Base-by-base conservation (phyloP, 75 land plant genomes). In the Selaginella tamariscina region DNA sequence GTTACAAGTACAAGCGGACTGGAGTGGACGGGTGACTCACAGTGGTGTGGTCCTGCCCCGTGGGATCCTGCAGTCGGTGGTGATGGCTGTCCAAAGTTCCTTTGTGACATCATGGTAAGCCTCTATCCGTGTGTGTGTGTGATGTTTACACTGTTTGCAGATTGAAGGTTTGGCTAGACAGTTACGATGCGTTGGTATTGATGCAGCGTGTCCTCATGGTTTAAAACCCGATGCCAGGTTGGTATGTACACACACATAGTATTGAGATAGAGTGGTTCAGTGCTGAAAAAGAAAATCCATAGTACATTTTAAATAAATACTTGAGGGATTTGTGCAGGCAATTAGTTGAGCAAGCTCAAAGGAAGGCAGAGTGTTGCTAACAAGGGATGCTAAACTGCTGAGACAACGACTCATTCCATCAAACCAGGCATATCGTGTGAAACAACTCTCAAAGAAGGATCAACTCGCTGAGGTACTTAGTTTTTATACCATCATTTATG, bases 31-130 rank as follows among this genome's bases (percentile, higher is more conserved):
- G 31, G 29, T 55, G 24, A 33, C 24, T 73, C 65, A 62, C 79
- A 79, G 23, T 83, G 85, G 88, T 71, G 75, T 59, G 89, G 85
- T 18, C 88, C 91, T 20, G 81, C 91, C 57, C 99, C 92, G 56
- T 95, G 99, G 99, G 96, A 95, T 69, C 63, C 74, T 29, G 70
- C 83, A 26, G 20, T 81, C 54, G 96, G 96, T 29, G 99, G 92
- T 54, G 89, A 95, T 82, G 89, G 92, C 23, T 65, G 70, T 64
- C 89, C 96, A 27, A 95, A 84, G 65, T 95, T 95, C 79, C 74
- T 95, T 11, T 95, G 99, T 76, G 99, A 95, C 81, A 83, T 84
- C 24, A 95, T 95, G 99, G 99, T 95, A 75, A 70, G 83, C 30
- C 24, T 1, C 13, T 56, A 2, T 31, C 1, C 1, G 27, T 2